Evolutionary conservation across 1,284 basidiomycete species (phyloP).

Genomic region (Laetiporus sulphureus): DNA sequence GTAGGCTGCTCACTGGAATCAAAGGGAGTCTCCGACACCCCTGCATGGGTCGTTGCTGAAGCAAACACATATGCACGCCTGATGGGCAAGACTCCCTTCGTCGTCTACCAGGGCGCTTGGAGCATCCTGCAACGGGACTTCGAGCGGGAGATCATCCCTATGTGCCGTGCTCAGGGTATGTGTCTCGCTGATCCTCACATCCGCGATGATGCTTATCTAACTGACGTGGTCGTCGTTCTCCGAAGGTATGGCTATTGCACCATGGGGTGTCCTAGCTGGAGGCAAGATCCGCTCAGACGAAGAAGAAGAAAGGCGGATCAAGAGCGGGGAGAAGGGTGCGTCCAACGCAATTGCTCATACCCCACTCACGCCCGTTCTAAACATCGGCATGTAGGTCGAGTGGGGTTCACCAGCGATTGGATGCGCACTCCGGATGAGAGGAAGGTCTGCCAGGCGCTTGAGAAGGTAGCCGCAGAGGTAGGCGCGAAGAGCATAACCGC

Average conservation of each 20-base stretch:
- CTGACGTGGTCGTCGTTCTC: neutral
- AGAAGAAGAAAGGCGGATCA: slow-evolving; percentile 34
- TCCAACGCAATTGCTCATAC: too few species aligned
- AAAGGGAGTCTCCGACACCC: slow-evolving; percentile 34
- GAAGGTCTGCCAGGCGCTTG: slow-evolving; percentile 35
- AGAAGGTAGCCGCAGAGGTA: slow-evolving; percentile 39
- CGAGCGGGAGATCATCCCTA: slow-evolving; percentile 47
- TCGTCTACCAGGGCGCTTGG: slow-evolving; percentile 46
- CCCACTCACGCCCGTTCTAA: too few species aligned
- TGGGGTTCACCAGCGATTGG: slow-evolving; percentile 26
- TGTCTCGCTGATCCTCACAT: too few species aligned
- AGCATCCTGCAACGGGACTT: slow-evolving; percentile 37
- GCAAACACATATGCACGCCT: slow-evolving; percentile 45
- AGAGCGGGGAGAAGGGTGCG: slow-evolving; percentile 37
- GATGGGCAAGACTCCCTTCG: slow-evolving; percentile 39
- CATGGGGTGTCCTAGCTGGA: slow-evolving; percentile 44
- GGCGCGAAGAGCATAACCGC: slow-evolving; percentile 25
- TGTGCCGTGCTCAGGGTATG: slow-evolving; percentile 35
- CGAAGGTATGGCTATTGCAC: slow-evolving; percentile 38
- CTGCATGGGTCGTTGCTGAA: slow-evolving; percentile 46
- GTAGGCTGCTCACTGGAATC: too few species aligned
- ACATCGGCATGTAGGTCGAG: slow-evolving; percentile 22
- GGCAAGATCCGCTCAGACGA: slow-evolving; percentile 43
- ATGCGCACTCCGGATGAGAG: slow-evolving; percentile 34
- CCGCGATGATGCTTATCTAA: too few species aligned